Evolutionary conservation across 371 early-diverging fungal species (phyloP).

Genomic region (Vairimorpha necatrix): DNA sequence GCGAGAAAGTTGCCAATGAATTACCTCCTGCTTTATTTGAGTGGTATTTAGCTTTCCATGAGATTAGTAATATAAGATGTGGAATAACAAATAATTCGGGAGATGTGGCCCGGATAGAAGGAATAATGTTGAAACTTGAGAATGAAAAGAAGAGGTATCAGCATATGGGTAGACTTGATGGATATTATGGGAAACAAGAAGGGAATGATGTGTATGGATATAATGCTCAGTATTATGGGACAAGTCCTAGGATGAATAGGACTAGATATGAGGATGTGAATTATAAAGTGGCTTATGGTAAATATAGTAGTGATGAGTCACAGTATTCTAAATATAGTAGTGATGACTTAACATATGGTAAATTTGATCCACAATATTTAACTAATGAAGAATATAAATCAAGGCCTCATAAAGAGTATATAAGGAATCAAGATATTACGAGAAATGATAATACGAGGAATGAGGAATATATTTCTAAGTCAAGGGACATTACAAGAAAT

Average conservation of each 20-base stretch:
- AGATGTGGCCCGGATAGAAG: constrained; percentile 49
- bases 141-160: constrained; percentile 58
- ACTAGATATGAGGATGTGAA: not conserved
- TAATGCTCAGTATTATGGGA: not conserved
- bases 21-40: constrained; percentile 50
- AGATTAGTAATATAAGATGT: constrained; percentile 60
- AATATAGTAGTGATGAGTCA: not conserved
- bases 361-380: no score
- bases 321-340: no score
- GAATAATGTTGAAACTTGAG: constrained; percentile 58
- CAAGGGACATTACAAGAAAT: not conserved
- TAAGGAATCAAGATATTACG: not conserved
- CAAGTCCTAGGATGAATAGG: no score
- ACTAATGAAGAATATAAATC: not conserved
- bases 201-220: no score
- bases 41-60: constrained; percentile 63
- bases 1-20: constrained; percentile 36
- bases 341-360: no score
- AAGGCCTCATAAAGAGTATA: not conserved
- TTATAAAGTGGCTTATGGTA: constrained; percentile 7
- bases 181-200: no score
- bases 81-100: constrained; percentile 32
- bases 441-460: not conserved
- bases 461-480: not conserved
- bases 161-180: constrained; percentile 35